phyloP scores from a whole-genome alignment of 163 green algal genomes.

The Chlamydomonas reinhardtii region DNA sequence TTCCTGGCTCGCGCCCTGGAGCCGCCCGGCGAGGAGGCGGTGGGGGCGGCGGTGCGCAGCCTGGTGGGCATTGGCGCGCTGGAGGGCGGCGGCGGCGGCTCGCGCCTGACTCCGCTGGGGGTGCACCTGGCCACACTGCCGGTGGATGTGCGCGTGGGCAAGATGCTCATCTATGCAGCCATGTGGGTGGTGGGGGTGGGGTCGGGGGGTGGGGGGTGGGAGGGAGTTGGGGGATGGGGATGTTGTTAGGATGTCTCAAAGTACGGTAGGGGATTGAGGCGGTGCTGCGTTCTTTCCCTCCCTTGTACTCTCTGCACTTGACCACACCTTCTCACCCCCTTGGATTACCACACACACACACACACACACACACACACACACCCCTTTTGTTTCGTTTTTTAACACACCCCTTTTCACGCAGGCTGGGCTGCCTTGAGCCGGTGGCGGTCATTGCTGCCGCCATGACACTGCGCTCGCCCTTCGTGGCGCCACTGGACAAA shows the following conservation, averaged over 20 bases:
- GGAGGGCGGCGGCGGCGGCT: not conserved
- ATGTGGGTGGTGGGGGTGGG: conserved; percentile 44
- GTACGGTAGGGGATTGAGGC: too few species aligned
- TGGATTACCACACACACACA: too few species aligned
- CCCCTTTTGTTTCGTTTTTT: too few species aligned
- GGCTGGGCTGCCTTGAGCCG: conserved; percentile 83
- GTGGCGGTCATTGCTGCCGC: conserved; percentile 85
- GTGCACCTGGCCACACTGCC: conserved; percentile 89
- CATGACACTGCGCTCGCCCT: conserved; percentile 64
- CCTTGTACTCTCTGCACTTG: too few species aligned
- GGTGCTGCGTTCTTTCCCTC: too few species aligned
- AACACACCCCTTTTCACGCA: too few species aligned
- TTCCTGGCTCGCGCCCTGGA: conserved; percentile 87
- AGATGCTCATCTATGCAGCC: conserved; percentile 85
- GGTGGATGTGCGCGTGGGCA: conserved; percentile 68
- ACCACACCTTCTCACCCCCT: too few species aligned
- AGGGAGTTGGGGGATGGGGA: too few species aligned
- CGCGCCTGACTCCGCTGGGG: conserved; percentile 83
- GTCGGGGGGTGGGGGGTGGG: too few species aligned
- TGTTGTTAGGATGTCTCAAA: too few species aligned
- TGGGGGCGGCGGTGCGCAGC: conserved; percentile 73
- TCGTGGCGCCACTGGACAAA: conserved; percentile 80
- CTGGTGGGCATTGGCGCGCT: conserved; percentile 71
- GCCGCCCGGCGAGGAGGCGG: conserved; percentile 71
- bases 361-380: too few species aligned